phyloP scores from a whole-genome alignment of 192 early-diverging fungal genomes.

The Dissophora globulifera region DNA sequence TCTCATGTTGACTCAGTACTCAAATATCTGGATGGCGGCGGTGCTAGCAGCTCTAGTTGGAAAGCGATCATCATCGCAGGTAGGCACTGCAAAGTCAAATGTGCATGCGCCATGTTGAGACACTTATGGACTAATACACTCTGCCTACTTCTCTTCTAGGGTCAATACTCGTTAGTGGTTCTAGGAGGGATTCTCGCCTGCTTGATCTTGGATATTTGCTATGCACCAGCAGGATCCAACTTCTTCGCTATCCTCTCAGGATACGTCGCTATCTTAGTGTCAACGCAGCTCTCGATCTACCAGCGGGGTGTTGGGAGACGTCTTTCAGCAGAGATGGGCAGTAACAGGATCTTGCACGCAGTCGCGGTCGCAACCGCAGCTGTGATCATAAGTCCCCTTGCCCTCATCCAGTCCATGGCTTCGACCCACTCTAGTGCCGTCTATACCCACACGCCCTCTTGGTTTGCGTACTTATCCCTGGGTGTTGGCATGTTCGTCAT shows the following conservation, averaged over 20 bases:
- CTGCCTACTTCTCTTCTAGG: constrained; percentile 5
- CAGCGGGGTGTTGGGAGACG: constrained; percentile 44
- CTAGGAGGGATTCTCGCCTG: constrained; percentile 29
- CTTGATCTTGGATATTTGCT: constrained; percentile 32
- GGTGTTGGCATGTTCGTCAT: constrained; percentile 52
- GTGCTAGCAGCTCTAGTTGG: constrained; percentile 40
- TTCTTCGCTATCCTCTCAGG: constrained; percentile 29
- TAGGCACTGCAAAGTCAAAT: constrained; percentile 5
- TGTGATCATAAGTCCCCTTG: constrained; percentile 45
- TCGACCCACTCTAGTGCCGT: constrained; percentile 3
- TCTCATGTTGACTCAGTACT: constrained; percentile 56
- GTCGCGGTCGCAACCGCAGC: constrained; percentile 45
- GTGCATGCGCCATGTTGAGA: not conserved
- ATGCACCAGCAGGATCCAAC: constrained; percentile 28
- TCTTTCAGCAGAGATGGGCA: constrained; percentile 52
- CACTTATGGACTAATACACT: not conserved
- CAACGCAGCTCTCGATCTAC: constrained; percentile 47
- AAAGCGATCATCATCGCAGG: constrained; percentile 37
- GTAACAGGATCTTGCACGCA: constrained; percentile 39
- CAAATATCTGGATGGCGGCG: constrained; percentile 55
- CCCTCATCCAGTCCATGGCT: constrained; percentile 48
- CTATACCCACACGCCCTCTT: constrained; percentile 37
- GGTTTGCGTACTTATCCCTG: constrained; percentile 38
- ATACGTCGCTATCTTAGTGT: constrained; percentile 37
- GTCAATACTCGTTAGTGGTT: constrained; percentile 35